Evolutionary conservation across 2,329 filamentous ascomycete species (phyloP), one percentile per base, ranked within the genome.

Genomic region (Emergomyces orientalis): DNA sequence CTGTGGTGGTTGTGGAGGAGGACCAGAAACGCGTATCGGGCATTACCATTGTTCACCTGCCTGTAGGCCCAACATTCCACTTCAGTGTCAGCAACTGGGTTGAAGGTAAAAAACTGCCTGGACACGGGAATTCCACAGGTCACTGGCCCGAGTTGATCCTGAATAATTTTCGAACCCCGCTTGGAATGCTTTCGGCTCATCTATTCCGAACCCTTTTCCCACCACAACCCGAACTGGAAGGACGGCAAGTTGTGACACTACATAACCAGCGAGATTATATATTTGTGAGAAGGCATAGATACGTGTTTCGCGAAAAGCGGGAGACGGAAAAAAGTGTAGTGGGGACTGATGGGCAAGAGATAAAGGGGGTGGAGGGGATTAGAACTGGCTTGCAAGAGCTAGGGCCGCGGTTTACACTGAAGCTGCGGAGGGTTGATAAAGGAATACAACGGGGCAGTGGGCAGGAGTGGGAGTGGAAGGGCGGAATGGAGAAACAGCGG

Each of bases 261-360:
- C 91, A 97, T 76, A 97, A 97, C 70, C 92, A 96, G 79, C 88
- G 93, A 66, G 93, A 97, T 76, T 97, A 93, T 75, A 94, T 97
- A 69, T 99, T 99, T 74, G 83, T 97, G 60, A 83, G 94, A 5
- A 82, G 92, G 45, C 92, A 97, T 75, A 83, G 94, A 56, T 99
- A 99, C 72, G 84, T 96, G 1, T 97, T 99, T 78, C 84, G 94
- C 17, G 91, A 97, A 64, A 96, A 94, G 79, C 82, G 88, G 13
- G 81, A 85, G 62, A 91, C 88, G 0, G 94, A 97, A 78, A 97
- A 96, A 80, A 88, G 86, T 62, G 89, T 97, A 0, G 83, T 90
- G 4, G 89, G 85, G 3, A 80, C 88, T 0, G 90, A 97, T 70
- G 92, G 94, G 22, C 89, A 90, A 74, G 85, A 89, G 62, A 83